Evolutionary conservation across 2,329 filamentous ascomycete species (phyloP), one percentile per base, ranked within the genome.

Genomic region (Coniella vitis): DNA sequence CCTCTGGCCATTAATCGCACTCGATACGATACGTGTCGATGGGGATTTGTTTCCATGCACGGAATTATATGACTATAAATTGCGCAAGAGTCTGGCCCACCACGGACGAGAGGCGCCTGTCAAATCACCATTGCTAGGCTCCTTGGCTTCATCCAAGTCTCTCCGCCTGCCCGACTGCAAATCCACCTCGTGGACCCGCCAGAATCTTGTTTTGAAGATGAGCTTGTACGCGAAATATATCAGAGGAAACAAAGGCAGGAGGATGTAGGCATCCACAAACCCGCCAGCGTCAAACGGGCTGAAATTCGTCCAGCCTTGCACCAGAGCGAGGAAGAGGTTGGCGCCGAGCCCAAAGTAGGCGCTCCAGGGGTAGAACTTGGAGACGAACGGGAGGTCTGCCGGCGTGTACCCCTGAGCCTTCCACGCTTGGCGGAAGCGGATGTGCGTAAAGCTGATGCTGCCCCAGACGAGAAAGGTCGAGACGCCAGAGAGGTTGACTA

Each of bases 391-490:
- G 10, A 84, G 65, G 42, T 76, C 73, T 14, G 69, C 67, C 20
- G 74, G 62, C 25, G 63, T 67, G 49, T 82, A 72, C 1, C 80
- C 79, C 60, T 86, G 81, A 0, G 63, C 65, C 9, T 63, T 59
- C 81, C 81, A 84, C 0, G 82, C 84, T 9, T 72, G 63, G 31
- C 84, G 81, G 63, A 89, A 87, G 20, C 83, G 81, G 52, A 88
- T 81, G 58, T 88, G 84, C 3, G 79, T 85, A 57, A 86, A 77
- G 21, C 75, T 81, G 57, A 88, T 88, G 34, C 74, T 74, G 2
- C 72, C 84, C 84, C 84, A 88, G 37, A 86, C 84, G 2, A 87
- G 62, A 59, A 87, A 87, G 0, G 83, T 86, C 34, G 81, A 82
- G 2, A 87, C 82, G 4, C 84, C 84, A 5, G 74, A 79, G 0